These are phyloP conservation scores for Lentinula novae-zelandiae DNA, from an alignment of 1,284 basidiomycete genomes.

Conservation along the genomic window DNA sequence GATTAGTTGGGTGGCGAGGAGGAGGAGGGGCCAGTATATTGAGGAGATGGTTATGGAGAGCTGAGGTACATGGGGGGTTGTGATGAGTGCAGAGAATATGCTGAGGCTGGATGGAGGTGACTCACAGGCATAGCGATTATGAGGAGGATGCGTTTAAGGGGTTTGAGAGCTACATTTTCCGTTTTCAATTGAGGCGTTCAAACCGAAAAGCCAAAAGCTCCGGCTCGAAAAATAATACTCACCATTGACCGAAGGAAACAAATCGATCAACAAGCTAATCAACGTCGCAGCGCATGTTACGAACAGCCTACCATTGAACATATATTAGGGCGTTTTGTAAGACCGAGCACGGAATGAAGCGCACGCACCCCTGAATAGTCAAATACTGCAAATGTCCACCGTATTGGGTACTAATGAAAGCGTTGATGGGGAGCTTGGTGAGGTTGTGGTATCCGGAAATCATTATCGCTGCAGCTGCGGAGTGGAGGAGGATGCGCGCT, in stretches of 20 bases:
- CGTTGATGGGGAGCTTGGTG: conserved; percentile 26
- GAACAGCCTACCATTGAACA: conserved; percentile 31
- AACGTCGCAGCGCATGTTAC: conserved; percentile 51
- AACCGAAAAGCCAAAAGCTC: neutral
- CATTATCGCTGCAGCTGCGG: conserved; percentile 39
- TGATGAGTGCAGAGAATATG: neutral
- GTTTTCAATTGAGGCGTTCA: neutral
- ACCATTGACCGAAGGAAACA: conserved; percentile 46
- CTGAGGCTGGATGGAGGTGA: neutral
- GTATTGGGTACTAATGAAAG: conserved; percentile 41
- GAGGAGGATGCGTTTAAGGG: conserved; percentile 51
- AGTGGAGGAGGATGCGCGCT: conserved; percentile 33
- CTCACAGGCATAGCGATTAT: conserved; percentile 62
- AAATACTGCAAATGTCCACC: conserved; percentile 71
- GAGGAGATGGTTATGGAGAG: conserved; percentile 63
- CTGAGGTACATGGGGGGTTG: conserved; percentile 28
- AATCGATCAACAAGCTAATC: conserved; percentile 42
- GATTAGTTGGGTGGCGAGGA: conserved; percentile 52
- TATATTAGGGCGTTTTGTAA: neutral
- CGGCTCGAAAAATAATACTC: conserved; percentile 17
- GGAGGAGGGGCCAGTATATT: conserved; percentile 70
- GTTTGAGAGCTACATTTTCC: conserved; percentile 33
- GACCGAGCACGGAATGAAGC: neutral
- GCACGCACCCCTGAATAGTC: conserved; percentile 67
- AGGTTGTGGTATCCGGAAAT: conserved; percentile 43